phyloP scores from a whole-genome alignment of 2,329 filamentous ascomycete species.

The Mycosphaerella arachidis region DNA sequence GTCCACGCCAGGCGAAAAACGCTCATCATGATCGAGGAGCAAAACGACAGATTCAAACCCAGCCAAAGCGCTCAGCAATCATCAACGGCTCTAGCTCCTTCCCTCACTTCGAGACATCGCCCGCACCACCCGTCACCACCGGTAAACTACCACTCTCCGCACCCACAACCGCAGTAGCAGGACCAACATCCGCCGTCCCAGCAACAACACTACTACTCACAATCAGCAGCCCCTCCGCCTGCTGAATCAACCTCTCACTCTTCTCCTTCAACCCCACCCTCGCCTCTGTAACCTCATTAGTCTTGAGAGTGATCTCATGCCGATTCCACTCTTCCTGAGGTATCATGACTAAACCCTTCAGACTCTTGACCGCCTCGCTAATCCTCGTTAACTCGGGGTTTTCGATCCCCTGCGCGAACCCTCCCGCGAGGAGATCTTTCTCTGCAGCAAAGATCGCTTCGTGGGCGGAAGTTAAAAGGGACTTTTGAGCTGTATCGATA shows the following conservation, averaged over 20 bases:
- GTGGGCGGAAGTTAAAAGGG: slow-evolving; percentile 31
- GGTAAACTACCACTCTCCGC: too few species aligned
- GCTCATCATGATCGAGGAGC: too few species aligned
- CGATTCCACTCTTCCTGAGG: slow-evolving; percentile 31
- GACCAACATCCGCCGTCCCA: too few species aligned
- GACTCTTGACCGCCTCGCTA: slow-evolving; percentile 20
- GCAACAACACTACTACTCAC: too few species aligned
- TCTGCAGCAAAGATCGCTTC: slow-evolving; percentile 35
- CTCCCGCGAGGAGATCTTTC: slow-evolving; percentile 28
- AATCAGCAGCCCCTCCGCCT: background rate
- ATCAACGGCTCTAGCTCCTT: too few species aligned
- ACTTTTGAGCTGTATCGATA: slow-evolving; percentile 26
- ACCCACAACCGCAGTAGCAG: too few species aligned
- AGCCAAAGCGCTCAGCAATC: too few species aligned
- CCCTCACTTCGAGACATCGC: too few species aligned
- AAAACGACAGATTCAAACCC: too few species aligned
- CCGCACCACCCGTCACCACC: too few species aligned
- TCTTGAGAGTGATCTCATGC: slow-evolving; percentile 19
- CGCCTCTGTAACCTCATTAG: slow-evolving; percentile 24
- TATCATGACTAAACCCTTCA: slow-evolving; percentile 32
- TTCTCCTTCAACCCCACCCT: slow-evolving; percentile 23
- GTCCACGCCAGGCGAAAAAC: too few species aligned
- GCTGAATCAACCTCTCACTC: slow-evolving; percentile 6
- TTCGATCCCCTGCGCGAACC: slow-evolving; percentile 7
- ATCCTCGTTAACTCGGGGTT: slow-evolving; percentile 23